Conservation (phyloP, 805 yeast genomes). For the Yarrowia sp. region DNA sequence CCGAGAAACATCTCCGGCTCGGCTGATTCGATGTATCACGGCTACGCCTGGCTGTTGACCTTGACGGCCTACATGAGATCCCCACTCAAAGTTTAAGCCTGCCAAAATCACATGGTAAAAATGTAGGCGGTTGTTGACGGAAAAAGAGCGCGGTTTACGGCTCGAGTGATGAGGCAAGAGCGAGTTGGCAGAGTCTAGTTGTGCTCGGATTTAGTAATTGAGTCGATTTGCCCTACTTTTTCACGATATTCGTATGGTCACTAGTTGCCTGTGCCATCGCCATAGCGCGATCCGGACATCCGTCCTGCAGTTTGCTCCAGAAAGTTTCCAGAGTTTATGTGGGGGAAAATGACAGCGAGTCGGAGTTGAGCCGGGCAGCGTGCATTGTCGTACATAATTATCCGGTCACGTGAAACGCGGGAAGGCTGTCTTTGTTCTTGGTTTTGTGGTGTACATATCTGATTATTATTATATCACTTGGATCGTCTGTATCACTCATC, state of each 20-base stretch:
- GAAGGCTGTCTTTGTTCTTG: background rate
- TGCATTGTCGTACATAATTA: background rate
- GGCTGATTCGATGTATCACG: background rate
- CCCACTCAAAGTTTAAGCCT: constrained; percentile 12
- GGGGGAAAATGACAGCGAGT: background rate
- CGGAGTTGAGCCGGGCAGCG: background rate
- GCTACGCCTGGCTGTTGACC: background rate
- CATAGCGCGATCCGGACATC: constrained; percentile 22
- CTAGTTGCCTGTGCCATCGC: background rate
- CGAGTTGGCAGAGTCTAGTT: too few species aligned
- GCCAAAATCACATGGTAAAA: constrained; percentile 8
- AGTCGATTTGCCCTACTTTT: background rate
- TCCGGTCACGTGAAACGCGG: background rate
- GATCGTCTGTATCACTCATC: background rate
- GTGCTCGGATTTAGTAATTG: too few species aligned
- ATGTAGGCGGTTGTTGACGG: background rate
- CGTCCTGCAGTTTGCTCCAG: constrained; percentile 22
- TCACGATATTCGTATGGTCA: background rate
- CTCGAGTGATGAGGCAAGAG: background rate
- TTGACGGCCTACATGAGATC: background rate
- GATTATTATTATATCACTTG: background rate
- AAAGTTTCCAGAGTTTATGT: constrained; percentile 2
- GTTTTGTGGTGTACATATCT: background rate
- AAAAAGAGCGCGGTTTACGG: background rate
- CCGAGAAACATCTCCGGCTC: background rate